Percentiles rank a stretch among this genome's conserved stretches.
Conservation (phyloP, 352 stramenopile species). For the Phytophthora ohioensis region DNA sequence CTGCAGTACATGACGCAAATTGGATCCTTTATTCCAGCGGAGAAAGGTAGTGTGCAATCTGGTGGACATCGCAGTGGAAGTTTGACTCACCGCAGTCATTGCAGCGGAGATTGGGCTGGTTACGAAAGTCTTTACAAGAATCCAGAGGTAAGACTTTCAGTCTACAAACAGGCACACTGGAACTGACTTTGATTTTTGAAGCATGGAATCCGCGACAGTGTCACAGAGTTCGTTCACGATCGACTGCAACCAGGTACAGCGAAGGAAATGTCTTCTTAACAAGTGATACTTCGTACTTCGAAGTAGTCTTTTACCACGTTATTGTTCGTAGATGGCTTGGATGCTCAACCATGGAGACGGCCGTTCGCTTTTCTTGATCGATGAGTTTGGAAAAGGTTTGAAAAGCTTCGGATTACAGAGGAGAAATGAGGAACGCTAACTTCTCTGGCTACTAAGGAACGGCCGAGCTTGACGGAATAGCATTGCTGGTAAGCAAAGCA, state of each 20-base stretch:
- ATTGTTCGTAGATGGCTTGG: slow-evolving; percentile 64
- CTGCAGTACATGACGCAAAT: slow-evolving; percentile 90
- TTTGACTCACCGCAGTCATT: slow-evolving; percentile 1
- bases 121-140: slow-evolving; percentile 81
- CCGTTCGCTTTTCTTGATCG: slow-evolving; percentile 79
- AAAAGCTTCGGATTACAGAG: neutral
- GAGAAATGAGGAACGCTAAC: neutral
- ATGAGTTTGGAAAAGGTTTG: slow-evolving; percentile 90
- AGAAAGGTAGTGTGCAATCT: slow-evolving; percentile 52
- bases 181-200: slow-evolving; percentile 33
- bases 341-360: slow-evolving; percentile 82
- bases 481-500: slow-evolving; percentile 63
- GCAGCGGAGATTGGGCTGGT: slow-evolving; percentile 80
- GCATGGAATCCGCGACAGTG: slow-evolving; percentile 78
- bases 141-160: slow-evolving; percentile 65
- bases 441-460: slow-evolving; percentile 53
- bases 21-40: slow-evolving; percentile 79
- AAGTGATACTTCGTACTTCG: neutral
- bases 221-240: slow-evolving; percentile 91
- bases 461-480: slow-evolving; percentile 74
- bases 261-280: neutral
- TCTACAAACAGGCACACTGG: neutral
- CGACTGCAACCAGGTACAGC: slow-evolving; percentile 82
- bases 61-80: neutral
- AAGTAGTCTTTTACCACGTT: slow-evolving; percentile 3